Evolutionary conservation across 192 early-diverging fungal genomes (phyloP).

Genomic region (Coemansia nantahalensis): DNA sequence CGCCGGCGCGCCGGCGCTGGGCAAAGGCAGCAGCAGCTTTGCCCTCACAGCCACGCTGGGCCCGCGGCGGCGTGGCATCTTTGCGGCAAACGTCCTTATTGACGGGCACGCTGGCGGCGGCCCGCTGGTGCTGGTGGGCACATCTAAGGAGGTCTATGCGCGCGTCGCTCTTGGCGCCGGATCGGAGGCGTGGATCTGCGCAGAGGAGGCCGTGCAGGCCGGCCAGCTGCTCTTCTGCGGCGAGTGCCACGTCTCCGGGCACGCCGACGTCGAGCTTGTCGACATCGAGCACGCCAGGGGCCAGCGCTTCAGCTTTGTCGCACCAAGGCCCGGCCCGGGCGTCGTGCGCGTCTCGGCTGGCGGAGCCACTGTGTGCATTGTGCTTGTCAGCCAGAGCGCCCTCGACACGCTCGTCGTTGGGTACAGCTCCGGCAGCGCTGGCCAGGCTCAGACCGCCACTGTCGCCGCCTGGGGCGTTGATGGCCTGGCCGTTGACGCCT

Average conservation of each 20-base stretch:
- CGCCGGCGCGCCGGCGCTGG: constrained; percentile 31
- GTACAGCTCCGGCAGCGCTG: constrained; percentile 14
- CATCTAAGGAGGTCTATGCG: constrained; percentile 47
- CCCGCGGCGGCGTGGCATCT: constrained; percentile 42
- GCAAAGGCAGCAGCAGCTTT: constrained; percentile 32
- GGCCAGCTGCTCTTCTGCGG: constrained; percentile 47
- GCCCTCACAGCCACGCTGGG: constrained; percentile 45
- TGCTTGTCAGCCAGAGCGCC: constrained; percentile 21
- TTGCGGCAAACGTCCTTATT: constrained; percentile 39
- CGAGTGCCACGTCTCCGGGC: constrained; percentile 36
- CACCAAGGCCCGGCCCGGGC: constrained; percentile 34
- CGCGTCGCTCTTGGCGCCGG: constrained; percentile 18
- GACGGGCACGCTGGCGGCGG: constrained; percentile 3
- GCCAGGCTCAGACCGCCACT: not conserved
- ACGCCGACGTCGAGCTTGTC: constrained; percentile 43
- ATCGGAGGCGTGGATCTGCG: constrained; percentile 46
- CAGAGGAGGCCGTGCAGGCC: constrained; percentile 35
- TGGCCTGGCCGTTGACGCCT: constrained; percentile 10
- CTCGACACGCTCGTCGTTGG: constrained; percentile 36
- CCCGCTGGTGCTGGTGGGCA: constrained; percentile 20
- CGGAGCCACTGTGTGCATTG: constrained; percentile 17
- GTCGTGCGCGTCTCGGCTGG: constrained; percentile 7
- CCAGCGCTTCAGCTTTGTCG: constrained; percentile 47
- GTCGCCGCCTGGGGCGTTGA: constrained; percentile 43
- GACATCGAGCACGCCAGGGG: constrained; percentile 42